Base-by-base conservation (phyloP, 352 stramenopile genomes). In the Phytophthora fragariae region DNA sequence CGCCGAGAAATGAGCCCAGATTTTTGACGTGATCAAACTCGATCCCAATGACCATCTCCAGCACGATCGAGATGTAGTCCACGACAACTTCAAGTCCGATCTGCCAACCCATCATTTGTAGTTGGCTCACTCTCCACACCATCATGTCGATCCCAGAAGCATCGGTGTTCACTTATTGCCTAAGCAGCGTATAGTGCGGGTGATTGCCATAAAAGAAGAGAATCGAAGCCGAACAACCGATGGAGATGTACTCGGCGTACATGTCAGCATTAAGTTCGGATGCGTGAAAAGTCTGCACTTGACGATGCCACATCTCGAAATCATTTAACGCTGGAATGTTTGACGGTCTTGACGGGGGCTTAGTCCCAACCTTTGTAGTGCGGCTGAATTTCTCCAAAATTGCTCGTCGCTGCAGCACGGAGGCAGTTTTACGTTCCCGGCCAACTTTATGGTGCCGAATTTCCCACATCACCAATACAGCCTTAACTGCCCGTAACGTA, bases 171-270 rank as follows among this genome's bases (percentile, higher is more conserved):
- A 49, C 27, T 21, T 50, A 27, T 3, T 57, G 14, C 21, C 60
- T 1, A 5, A 73, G 33, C 14, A 68, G 31, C 2, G 59, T 29
- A 24, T 85, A 88, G 39, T 83, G 71, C 1, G 73, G 70, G 41
- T 88, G 81, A 1, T 62, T 57, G 19, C 66, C 68, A 33, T 65
- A 83, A 21, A 78, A 78, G 17, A 68, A 76, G 5, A 81, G 21
- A 11, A 88, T 76, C 0, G 65, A 70, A 1, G 62, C 59, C 9
- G 71, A 80, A 29, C 75, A 80, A 0, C 77, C 73, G 59, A 84
- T 83, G 3, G 81, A 75, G 14, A 88, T 81, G 70, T 88, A 88
- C 57, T 85, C 78, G 24, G 75, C 78, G 1, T 70, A 69, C 76
- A 81, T 83, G 50, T 81, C 74, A 1, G 73, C 73, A 27, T 69